Percentiles rank a stretch among this genome's conserved stretches.
phyloP scores from a whole-genome alignment of 73 alveolate species.

The Uronychia setigera region DNA sequence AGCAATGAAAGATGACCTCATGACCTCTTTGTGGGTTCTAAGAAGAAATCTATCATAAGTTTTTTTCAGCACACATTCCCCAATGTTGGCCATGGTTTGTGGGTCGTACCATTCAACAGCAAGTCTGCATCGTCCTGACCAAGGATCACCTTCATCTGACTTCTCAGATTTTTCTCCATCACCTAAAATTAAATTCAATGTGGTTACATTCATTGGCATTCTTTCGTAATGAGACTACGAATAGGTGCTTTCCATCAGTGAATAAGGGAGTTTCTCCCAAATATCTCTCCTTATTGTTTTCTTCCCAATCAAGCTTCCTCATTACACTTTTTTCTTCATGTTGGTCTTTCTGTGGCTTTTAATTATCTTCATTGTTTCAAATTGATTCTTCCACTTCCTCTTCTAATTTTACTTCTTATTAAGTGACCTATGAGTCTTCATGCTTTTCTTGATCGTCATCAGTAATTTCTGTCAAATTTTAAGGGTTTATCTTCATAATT shows the following conservation, averaged over 20 bases:
- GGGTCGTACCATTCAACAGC: background rate
- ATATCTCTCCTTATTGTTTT: background rate
- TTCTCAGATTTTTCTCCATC: background rate
- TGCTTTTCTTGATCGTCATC: background rate
- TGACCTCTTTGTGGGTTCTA: background rate
- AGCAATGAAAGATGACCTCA: background rate
- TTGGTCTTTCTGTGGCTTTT: background rate
- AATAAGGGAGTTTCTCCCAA: background rate
- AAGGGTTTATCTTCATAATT: background rate
- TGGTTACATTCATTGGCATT: background rate
- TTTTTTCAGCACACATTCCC: background rate
- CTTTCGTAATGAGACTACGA: background rate
- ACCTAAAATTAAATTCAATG: background rate
- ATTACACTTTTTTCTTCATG: background rate
- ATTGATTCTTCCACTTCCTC: background rate
- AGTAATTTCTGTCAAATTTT: background rate
- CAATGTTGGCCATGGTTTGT: background rate
- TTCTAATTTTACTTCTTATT: background rate
- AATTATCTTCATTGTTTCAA: background rate
- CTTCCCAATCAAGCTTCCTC: too few relatives aligned
- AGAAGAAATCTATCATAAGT: background rate
- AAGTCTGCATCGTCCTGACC: background rate
- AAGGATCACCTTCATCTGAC: background rate
- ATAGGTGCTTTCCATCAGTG: background rate
- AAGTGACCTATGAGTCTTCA: background rate